Conservation (phyloP, 163 green algal genomes). For the Scenedesmus sp. region DNA sequence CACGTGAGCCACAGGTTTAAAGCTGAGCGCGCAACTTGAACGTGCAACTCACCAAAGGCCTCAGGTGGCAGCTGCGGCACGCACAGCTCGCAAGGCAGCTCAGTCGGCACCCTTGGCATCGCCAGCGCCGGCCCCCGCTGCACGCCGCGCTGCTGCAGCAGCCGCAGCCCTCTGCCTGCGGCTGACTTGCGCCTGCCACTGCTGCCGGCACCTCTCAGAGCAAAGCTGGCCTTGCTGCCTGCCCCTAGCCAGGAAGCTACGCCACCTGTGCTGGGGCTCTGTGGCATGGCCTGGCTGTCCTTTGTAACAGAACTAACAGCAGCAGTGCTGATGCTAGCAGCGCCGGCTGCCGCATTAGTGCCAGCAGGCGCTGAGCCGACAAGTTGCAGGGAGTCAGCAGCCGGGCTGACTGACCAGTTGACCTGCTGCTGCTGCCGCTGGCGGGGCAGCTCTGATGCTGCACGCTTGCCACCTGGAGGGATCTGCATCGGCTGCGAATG, state of each 20-base stretch:
- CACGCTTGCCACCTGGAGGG: neutral
- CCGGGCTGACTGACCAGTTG: neutral
- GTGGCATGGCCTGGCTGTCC: neutral
- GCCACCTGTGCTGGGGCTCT: neutral
- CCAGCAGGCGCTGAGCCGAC: neutral
- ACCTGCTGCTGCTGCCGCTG: neutral
- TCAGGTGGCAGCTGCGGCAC: neutral
- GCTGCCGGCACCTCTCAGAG: neutral
- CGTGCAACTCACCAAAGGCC: neutral
- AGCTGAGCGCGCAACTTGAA: neutral
- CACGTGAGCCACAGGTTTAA: neutral
- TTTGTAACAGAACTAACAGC: too few species aligned
- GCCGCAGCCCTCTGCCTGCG: neutral
- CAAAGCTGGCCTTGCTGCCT: neutral
- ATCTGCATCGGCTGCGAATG: neutral
- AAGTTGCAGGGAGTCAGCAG: neutral
- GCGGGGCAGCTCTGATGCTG: neutral
- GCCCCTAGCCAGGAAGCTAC: neutral
- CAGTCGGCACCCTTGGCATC: neutral
- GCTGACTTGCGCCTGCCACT: neutral
- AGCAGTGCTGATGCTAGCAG: neutral
- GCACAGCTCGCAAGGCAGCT: constrained; percentile 12
- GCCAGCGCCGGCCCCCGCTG: neutral
- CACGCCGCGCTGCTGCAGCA: neutral
- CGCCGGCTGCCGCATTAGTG: neutral